Evolutionary conservation across 805 yeast genomes (phyloP).

Genomic region (Lachancea sp.): DNA sequence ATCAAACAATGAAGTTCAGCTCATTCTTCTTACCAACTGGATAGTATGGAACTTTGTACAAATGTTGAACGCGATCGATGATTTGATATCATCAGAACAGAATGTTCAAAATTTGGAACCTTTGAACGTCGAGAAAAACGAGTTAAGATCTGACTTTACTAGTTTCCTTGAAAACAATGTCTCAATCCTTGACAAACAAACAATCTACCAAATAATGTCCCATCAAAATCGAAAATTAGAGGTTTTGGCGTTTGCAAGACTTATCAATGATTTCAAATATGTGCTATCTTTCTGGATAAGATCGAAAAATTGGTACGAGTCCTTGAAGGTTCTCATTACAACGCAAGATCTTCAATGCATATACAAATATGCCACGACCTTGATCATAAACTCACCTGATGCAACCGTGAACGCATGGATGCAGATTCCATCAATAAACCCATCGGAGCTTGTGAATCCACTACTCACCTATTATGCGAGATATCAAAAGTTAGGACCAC

Average conservation of each 20-base stretch:
- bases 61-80: constrained; percentile 33
- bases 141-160: constrained; percentile 33
- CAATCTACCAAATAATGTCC: constrained; percentile 65
- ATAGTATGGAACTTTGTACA: constrained; percentile 33
- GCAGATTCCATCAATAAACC: constrained; percentile 44
- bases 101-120: constrained; percentile 16
- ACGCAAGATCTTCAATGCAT: constrained; percentile 44
- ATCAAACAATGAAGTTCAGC: constrained; percentile 25
- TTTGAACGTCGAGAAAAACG: constrained; percentile 22
- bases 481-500: constrained; percentile 13
- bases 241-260: constrained; percentile 59
- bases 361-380: constrained; percentile 61
- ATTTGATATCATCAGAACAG: constrained; percentile 26
- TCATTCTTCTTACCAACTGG: constrained; percentile 32
- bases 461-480: constrained; percentile 60
- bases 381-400: constrained; percentile 61
- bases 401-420: constrained; percentile 78
- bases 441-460: constrained; percentile 66
- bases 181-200: constrained; percentile 50
- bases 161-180: constrained; percentile 46
- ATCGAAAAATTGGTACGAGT: constrained; percentile 65
- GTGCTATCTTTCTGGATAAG: constrained; percentile 66
- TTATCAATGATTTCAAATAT: constrained; percentile 61
- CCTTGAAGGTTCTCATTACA: constrained; percentile 50
- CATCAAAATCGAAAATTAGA: constrained; percentile 61